phyloP scores from a whole-genome alignment of 306 rosid species.

The Leucaena leucocephala region DNA sequence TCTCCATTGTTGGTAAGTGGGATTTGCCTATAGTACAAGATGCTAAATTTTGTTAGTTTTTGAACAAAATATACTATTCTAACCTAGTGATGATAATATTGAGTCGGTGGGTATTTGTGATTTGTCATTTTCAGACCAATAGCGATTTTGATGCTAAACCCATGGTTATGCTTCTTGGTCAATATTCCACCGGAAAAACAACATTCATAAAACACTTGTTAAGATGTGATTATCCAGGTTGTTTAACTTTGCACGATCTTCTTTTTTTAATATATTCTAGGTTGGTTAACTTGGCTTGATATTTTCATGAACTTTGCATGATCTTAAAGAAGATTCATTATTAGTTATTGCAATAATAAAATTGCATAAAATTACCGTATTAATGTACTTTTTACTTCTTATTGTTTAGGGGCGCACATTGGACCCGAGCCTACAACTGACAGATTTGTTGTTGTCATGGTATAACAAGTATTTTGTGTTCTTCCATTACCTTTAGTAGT shows the following conservation, averaged over 20 bases:
- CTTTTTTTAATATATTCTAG: conserved; percentile 45
- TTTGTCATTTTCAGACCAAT: conserved; percentile 55
- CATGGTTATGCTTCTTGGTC: conserved; percentile 97
- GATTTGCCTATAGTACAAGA: conserved; percentile 18
- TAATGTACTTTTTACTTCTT: conserved; percentile 11
- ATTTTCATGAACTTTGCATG: not conserved
- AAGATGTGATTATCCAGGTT: conserved; percentile 85
- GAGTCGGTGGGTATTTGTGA: conserved; percentile 23
- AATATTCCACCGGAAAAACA: conserved; percentile 97
- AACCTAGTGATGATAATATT: conserved; percentile 16
- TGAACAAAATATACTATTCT: conserved; percentile 4
- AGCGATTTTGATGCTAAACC: conserved; percentile 99
- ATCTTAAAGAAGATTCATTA: not conserved
- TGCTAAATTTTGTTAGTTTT: conserved; percentile 11
- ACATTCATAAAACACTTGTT: conserved; percentile 90
- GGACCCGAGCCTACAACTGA: conserved; percentile 99
- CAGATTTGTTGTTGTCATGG: conserved; percentile 96
- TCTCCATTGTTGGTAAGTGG: conserved; percentile 76
- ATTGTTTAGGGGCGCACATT: conserved; percentile 79
- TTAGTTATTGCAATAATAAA: not conserved
- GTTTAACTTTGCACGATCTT: conserved; percentile 33
- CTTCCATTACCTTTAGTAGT: conserved; percentile 4
- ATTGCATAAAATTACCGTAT: conserved; percentile 7
- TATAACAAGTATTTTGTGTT: conserved; percentile 34
- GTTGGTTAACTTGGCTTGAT: conserved; percentile 48